Conservation (phyloP, 495 filamentous ascomycete species). For the Aspergillus saccharolyticus region DNA sequence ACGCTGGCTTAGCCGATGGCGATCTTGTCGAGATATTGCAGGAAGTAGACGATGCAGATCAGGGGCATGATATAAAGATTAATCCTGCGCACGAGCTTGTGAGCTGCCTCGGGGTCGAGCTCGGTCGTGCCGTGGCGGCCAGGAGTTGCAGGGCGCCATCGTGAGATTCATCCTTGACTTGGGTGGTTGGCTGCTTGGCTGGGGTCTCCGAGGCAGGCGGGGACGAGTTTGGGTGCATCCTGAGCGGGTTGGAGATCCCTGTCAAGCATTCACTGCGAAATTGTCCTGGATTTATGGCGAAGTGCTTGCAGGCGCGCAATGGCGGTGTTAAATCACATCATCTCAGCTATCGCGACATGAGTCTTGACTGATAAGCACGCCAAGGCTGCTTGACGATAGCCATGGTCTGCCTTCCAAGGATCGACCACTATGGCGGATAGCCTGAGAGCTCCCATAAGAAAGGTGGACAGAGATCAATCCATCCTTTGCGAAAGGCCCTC, state of each 20-base stretch:
- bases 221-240: neutral
- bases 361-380: neutral
- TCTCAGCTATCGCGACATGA: neutral
- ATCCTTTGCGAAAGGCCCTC: too few relatives aligned
- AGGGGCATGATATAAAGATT: slow-evolving; percentile 44
- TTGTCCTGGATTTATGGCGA: too few relatives aligned
- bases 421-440: too few relatives aligned
- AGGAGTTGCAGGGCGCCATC: slow-evolving; percentile 10
- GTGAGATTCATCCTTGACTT: neutral
- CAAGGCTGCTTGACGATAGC: neutral
- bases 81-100: slow-evolving; percentile 33
- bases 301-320: neutral
- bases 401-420: too few relatives aligned
- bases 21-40: slow-evolving; percentile 49
- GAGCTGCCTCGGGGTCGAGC: slow-evolving; percentile 3
- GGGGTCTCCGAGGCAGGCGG: neutral
- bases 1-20: slow-evolving; percentile 41
- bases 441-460: too few relatives aligned
- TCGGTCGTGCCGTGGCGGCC: neutral
- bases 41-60: slow-evolving; percentile 24
- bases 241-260: too few relatives aligned
- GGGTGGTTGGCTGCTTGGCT: neutral
- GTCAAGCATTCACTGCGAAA: too few relatives aligned
- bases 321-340: neutral
- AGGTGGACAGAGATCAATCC: too few relatives aligned